phyloP scores from a whole-genome alignment of 495 filamentous ascomycete species.

The Xylaria telfairii region DNA sequence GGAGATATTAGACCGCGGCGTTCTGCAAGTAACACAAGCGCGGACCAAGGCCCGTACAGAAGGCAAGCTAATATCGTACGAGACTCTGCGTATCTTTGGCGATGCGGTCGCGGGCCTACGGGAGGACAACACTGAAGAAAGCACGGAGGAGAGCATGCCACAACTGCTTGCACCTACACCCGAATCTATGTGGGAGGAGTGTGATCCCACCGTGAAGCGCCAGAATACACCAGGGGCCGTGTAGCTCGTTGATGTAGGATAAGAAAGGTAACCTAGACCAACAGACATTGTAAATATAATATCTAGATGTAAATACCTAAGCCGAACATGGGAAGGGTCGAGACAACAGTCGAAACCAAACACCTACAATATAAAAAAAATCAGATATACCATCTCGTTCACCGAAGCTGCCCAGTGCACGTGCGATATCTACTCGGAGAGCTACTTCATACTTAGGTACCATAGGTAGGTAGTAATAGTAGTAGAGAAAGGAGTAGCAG shows the following conservation, averaged over 20 bases:
- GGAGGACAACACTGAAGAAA: not conserved
- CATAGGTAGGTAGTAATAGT: no score
- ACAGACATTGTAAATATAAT: not conserved
- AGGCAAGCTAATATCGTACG: constrained; percentile 17
- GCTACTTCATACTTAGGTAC: no score
- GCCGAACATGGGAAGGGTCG: not conserved
- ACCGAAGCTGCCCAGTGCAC: not conserved
- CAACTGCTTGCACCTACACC: not conserved
- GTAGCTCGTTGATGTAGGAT: not conserved
- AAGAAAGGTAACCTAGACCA: not conserved
- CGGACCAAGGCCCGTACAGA: constrained; percentile 15
- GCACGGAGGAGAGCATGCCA: no score
- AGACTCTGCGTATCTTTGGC: constrained; percentile 19
- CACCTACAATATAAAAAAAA: not conserved
- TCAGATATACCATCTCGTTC: not conserved
- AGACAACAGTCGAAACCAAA: not conserved
- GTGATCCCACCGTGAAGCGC: not conserved
- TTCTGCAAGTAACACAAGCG: not conserved
- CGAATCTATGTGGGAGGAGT: not conserved
- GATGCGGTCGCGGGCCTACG: constrained; percentile 10
- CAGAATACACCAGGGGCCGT: not conserved
- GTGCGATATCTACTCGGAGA: not conserved
- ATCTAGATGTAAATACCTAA: constrained; percentile 1
- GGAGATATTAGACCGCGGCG: constrained; percentile 24
- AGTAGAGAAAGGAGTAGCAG: not conserved